Conservation (phyloP, 331 rosid genomes). For the Rhamnella rubrinervis region DNA sequence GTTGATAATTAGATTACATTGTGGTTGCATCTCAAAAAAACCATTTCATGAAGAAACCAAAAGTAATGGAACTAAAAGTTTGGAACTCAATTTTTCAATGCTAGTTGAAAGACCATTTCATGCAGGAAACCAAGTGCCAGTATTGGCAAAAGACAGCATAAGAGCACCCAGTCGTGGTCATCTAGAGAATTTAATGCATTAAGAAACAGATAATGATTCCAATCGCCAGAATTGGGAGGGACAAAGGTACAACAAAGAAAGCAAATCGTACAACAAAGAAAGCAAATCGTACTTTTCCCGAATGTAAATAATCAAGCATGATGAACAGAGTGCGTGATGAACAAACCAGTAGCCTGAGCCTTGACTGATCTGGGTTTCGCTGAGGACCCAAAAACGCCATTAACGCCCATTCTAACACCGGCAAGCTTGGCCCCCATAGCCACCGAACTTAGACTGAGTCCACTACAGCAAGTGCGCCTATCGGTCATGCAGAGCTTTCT, state of each 20-base stretch:
- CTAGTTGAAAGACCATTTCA: not conserved
- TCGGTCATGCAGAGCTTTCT: slow-evolving; percentile 43
- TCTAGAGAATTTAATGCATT: not conserved
- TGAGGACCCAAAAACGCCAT: slow-evolving; percentile 44
- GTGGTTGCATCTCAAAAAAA: too few relatives aligned
- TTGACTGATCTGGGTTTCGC: slow-evolving; percentile 63
- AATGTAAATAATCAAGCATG: not conserved
- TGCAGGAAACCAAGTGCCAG: slow-evolving; percentile 3
- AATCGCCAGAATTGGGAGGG: not conserved
- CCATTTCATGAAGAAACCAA: slow-evolving; percentile 1
- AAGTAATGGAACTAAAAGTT: not conserved
- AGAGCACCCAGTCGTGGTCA: not conserved
- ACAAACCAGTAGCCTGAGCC: slow-evolving; percentile 76
- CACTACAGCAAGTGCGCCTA: slow-evolving; percentile 35
- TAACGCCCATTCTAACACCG: slow-evolving; percentile 35
- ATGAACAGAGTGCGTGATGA: not conserved
- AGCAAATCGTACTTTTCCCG: too few relatives aligned
- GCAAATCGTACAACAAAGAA: too few relatives aligned
- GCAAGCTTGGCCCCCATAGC: slow-evolving; percentile 47
- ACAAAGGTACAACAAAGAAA: not conserved
- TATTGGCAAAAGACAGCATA: not conserved
- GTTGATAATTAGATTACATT: too few relatives aligned
- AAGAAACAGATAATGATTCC: not conserved
- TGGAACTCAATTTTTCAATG: not conserved
- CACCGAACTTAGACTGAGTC: slow-evolving; percentile 38